Conservation (phyloP, 805 yeast genomes). For the Phaffomyces thermotolerans region DNA sequence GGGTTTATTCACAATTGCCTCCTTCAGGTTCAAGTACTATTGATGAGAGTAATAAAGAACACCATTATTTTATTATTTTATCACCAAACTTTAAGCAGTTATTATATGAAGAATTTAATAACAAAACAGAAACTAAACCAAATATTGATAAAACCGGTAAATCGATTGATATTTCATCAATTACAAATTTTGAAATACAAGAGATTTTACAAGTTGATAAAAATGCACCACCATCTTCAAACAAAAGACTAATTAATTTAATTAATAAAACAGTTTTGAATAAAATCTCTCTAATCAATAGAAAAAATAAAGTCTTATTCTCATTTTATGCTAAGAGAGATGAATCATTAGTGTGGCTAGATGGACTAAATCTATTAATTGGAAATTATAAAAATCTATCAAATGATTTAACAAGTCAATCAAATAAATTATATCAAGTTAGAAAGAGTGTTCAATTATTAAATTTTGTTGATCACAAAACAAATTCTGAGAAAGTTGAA, state of each 20-base stretch:
- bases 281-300: constrained; percentile 43
- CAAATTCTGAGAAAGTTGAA: background rate
- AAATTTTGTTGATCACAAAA: constrained; percentile 20
- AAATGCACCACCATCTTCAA: constrained; percentile 27
- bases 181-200: constrained; percentile 42
- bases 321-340: constrained; percentile 66
- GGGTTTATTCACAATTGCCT: constrained; percentile 68
- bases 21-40: constrained; percentile 24
- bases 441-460: constrained; percentile 45
- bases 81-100: constrained; percentile 61
- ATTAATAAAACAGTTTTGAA: constrained; percentile 51
- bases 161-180: constrained; percentile 44
- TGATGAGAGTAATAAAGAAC: constrained; percentile 15
- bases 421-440: constrained; percentile 36
- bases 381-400: constrained; percentile 32
- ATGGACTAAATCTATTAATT: constrained; percentile 56
- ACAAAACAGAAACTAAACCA: constrained; percentile 41
- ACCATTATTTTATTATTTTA: constrained; percentile 43
- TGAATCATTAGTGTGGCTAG: constrained; percentile 66
- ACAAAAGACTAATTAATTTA: constrained; percentile 44
- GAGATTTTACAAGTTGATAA: constrained; percentile 42
- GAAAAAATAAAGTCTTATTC: constrained; percentile 36
- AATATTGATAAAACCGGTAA: constrained; percentile 50
- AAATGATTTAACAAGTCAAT: constrained; percentile 36
- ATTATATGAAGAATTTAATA: constrained; percentile 51